These are phyloP conservation scores for Macadamia integrifolia DNA, from an alignment of 164 flowering plant species.

Conservation along the genomic window DNA sequence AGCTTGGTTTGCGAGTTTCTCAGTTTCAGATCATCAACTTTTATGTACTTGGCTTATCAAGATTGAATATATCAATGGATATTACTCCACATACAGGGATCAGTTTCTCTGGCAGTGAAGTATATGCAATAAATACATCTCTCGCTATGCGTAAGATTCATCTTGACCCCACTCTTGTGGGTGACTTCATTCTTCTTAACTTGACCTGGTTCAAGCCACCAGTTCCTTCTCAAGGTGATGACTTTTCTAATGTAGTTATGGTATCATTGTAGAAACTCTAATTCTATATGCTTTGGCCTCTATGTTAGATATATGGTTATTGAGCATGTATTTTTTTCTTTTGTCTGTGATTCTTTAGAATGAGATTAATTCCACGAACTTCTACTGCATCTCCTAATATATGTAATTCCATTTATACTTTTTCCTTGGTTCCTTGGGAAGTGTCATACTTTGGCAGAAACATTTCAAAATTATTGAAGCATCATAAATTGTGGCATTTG, in stretches of 20 bases:
- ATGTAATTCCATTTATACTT: too few species aligned
- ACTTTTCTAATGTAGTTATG: not conserved
- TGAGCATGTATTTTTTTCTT: too few species aligned
- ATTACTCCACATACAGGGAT: constrained; percentile 60
- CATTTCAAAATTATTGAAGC: too few species aligned
- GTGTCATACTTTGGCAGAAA: too few species aligned
- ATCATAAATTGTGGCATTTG: too few species aligned
- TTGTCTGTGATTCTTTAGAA: too few species aligned
- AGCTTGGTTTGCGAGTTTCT: constrained; percentile 40
- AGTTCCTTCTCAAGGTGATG: constrained; percentile 49
- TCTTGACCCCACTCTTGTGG: constrained; percentile 42
- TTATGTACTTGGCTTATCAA: constrained; percentile 45
- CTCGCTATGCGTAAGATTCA: constrained; percentile 42
- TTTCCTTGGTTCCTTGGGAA: too few species aligned
- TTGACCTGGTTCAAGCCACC: constrained; percentile 63
- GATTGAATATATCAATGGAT: constrained; percentile 66
- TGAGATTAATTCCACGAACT: too few species aligned
- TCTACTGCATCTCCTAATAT: too few species aligned
- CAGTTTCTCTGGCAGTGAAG: constrained; percentile 53
- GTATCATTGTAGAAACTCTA: not conserved
- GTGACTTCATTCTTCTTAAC: constrained; percentile 63
- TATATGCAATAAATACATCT: constrained; percentile 48
- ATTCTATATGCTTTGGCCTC: not conserved
- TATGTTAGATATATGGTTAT: too few species aligned
- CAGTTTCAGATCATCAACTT: constrained; percentile 66